These are phyloP conservation scores for Protea cynaroides DNA, from an alignment of 164 flowering plant species.

Conservation along the genomic window DNA sequence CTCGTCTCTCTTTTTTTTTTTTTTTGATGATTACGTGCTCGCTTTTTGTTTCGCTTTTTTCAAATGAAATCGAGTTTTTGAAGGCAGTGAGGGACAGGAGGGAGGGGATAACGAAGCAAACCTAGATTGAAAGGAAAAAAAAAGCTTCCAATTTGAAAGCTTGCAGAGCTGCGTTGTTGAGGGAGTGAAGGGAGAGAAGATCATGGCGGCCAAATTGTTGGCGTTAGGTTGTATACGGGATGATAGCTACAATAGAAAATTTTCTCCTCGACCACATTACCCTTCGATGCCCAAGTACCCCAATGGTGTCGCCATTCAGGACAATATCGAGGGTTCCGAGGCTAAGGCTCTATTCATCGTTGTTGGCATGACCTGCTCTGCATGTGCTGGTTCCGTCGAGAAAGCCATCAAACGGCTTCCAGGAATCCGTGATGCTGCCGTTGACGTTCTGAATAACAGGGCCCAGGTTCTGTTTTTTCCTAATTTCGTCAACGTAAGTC, in stretches of 20 bases:
- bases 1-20: too few species aligned
- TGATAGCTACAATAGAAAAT: conserved; percentile 21
- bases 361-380: conserved; percentile 83
- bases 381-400: conserved; percentile 87
- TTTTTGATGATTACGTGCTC: too few species aligned
- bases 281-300: conserved; percentile 73
- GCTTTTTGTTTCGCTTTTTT: too few species aligned
- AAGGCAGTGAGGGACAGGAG: background rate
- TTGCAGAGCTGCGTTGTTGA: background rate
- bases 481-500: conserved; percentile 53
- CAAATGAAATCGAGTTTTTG: too few species aligned
- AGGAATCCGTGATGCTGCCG: conserved; percentile 65
- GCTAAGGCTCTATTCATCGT: conserved; percentile 53
- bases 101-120: too few species aligned
- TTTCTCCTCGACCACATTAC: conserved; percentile 49
- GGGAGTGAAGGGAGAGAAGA: background rate
- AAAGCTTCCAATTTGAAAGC: background rate
- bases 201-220: conserved; percentile 48
- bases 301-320: conserved; percentile 30
- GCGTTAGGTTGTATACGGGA: conserved; percentile 44
- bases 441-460: conserved; percentile 64
- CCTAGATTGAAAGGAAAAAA: background rate
- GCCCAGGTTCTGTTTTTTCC: conserved; percentile 66
- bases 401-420: conserved; percentile 75
- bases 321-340: conserved; percentile 24